These are phyloP conservation scores for Beauveria scarabaeidicola DNA, from an alignment of 2,329 filamentous ascomycete species.

Conservation along the genomic window DNA sequence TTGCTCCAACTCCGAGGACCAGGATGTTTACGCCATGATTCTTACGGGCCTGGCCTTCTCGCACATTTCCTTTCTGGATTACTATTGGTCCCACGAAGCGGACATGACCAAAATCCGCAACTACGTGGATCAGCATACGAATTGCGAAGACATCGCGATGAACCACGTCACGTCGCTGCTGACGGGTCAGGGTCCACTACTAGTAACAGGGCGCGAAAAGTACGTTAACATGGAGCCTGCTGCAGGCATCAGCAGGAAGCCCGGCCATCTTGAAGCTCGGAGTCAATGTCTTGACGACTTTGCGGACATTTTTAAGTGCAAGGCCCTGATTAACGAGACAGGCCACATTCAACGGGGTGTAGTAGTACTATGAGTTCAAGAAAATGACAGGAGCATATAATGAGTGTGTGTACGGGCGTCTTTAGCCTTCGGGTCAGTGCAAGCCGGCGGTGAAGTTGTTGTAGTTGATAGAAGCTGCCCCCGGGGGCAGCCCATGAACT, in stretches of 20 bases:
- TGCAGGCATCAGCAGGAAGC: conserved; percentile 26
- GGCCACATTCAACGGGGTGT: neutral
- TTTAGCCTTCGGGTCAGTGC: neutral
- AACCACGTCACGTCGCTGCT: conserved; percentile 28
- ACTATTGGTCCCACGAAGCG: conserved; percentile 27
- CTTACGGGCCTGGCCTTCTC: conserved; percentile 30
- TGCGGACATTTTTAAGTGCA: conserved; percentile 25
- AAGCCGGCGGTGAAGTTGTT: neutral
- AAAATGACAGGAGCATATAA: neutral
- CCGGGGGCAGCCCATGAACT: neutral
- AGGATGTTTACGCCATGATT: conserved; percentile 28
- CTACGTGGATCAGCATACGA: conserved; percentile 30
- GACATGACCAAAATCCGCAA: conserved; percentile 23
- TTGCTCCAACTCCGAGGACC: conserved; percentile 18
- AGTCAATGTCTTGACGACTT: conserved; percentile 28
- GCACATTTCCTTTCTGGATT: conserved; percentile 30
- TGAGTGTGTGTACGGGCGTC: neutral
- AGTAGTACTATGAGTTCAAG: neutral
- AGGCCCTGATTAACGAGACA: conserved; percentile 19
- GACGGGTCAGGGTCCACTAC: conserved; percentile 27
- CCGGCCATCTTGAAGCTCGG: conserved; percentile 24
- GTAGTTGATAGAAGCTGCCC: neutral
- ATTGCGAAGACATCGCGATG: conserved; percentile 33
- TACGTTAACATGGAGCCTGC: conserved; percentile 25
- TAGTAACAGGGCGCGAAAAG: conserved; percentile 24